Evolutionary conservation across 148 eudicot species (phyloP), one percentile per base, ranked within the genome.

Genomic region (Persicaria maculosa): DNA sequence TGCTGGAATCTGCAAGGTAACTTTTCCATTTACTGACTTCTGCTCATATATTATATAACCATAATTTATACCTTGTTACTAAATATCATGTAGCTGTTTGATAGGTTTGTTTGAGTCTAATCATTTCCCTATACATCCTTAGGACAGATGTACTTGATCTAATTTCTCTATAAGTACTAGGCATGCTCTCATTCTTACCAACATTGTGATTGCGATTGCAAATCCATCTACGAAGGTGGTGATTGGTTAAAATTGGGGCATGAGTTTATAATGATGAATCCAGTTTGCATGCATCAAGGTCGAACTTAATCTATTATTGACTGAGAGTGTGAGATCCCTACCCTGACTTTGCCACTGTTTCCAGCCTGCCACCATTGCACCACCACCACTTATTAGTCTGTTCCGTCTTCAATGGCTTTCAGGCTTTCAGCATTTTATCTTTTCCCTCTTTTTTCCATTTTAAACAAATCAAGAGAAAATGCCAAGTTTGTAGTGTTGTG

Each of bases 1-100:
- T 88, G 83, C 99, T 46, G 79, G 77, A 72, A 83, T 95, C 77
- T 88, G 92, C 85, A 95, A 92, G 96, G 99, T 92, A 81, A 58
- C 53, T 72, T 77, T 52, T 50, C 68, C 43, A 65, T 65, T 12
- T 31, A 4, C 44, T 31, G 12, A 65, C 16, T 65, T 65, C 70
- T 65, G 70, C 15, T 12, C 4, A 57, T 65, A 36, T 36, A 20
- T 65, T 65, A 40, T 14, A 36, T 5, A 36, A 3, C 45, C 46
- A 40, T 62, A 40, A 12, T 14, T 14, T 14, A 43, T 65, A 65
- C 40, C 1, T 43, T 22, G n/a, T 15, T 65, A 40, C 15, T 59
- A 59, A 20, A 20, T 59, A 22, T 22, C 10, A 9, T 4, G 36
- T 31, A 62, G 68, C 45, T 36, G 36, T 62, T 44, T 57, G 64